phyloP scores from a whole-genome alignment of 2,329 filamentous ascomycete species.

The Ramularia endophylla region DNA sequence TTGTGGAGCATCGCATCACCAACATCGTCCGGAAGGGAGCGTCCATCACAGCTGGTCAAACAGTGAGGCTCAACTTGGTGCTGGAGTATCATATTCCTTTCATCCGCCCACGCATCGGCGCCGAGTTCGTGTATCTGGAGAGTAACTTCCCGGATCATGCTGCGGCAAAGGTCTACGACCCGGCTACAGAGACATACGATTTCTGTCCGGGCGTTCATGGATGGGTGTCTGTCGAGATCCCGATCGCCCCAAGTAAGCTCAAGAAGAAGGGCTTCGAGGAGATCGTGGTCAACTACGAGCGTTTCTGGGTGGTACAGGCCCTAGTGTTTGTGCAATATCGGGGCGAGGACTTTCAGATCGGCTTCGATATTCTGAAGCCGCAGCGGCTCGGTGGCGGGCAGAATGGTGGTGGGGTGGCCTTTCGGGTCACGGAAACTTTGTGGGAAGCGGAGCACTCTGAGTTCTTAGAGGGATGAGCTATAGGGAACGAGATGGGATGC shows the following conservation, averaged over 20 bases:
- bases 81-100: background rate
- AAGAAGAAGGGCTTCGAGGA: background rate
- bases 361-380: conserved; percentile 6
- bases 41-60: background rate
- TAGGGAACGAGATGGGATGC: background rate
- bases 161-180: too few relatives aligned
- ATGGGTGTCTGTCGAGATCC: background rate
- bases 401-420: conserved; percentile 2
- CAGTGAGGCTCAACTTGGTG: background rate
- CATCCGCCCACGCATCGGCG: conserved; percentile 2
- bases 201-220: conserved; percentile 4
- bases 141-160: background rate
- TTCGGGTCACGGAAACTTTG: conserved; percentile 3
- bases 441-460: conserved; percentile 7
- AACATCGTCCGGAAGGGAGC: conserved; percentile 5
- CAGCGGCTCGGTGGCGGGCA: background rate
- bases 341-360: conserved; percentile 4
- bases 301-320: conserved; percentile 4
- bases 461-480: conserved; percentile 4
- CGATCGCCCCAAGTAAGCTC: conserved; percentile 1
- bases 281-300: background rate
- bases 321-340: background rate
- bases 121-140: conserved; percentile 5
- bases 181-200: too few relatives aligned
- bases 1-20: conserved; percentile 10